Percentiles rank a stretch among this genome's conserved stretches.
phyloP scores from a whole-genome alignment of 208 protist species.

The Herpetomonas tarakana region DNA sequence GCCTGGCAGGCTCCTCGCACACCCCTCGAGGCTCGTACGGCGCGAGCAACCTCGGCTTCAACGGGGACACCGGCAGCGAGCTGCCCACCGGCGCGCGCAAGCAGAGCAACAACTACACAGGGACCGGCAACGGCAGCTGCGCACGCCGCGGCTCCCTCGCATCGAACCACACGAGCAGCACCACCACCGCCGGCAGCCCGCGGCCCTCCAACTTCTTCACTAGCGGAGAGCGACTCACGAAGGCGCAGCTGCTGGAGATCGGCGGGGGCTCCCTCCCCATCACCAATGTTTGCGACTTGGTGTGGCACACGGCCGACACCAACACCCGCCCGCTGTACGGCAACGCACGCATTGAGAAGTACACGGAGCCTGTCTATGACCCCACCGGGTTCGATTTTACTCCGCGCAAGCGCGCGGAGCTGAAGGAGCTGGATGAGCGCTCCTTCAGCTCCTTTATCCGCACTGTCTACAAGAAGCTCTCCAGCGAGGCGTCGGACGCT shows the following conservation, averaged over 20 bases:
- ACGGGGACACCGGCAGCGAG: not conserved
- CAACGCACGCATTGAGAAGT: conserved; percentile 87
- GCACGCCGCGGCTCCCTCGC: not conserved
- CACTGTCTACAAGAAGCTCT: conserved; percentile 44
- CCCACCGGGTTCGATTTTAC: conserved; percentile 52
- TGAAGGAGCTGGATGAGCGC: conserved; percentile 45
- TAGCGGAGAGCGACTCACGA: not conserved
- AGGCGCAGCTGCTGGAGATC: conserved; percentile 3
- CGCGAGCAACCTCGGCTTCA: not conserved
- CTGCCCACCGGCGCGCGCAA: too few species aligned
- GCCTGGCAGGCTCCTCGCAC: not conserved
- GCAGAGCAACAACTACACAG: not conserved
- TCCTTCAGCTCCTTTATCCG: conserved; percentile 56
- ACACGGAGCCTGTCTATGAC: conserved; percentile 67
- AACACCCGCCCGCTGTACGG: conserved; percentile 87
- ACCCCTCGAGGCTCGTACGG: not conserved
- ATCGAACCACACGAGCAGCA: not conserved
- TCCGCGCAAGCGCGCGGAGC: conserved; percentile 41
- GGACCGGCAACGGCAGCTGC: not conserved
- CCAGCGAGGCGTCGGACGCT: conserved; percentile 15
- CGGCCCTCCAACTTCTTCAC: not conserved
- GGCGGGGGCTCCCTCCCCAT: not conserved
- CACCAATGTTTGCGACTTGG: conserved; percentile 30
- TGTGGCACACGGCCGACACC: conserved; percentile 69
- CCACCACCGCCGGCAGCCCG: not conserved